These are phyloP conservation scores for Saxophila tyrrhenica DNA, from an alignment of 495 filamentous ascomycete genomes.

Conservation along the genomic window DNA sequence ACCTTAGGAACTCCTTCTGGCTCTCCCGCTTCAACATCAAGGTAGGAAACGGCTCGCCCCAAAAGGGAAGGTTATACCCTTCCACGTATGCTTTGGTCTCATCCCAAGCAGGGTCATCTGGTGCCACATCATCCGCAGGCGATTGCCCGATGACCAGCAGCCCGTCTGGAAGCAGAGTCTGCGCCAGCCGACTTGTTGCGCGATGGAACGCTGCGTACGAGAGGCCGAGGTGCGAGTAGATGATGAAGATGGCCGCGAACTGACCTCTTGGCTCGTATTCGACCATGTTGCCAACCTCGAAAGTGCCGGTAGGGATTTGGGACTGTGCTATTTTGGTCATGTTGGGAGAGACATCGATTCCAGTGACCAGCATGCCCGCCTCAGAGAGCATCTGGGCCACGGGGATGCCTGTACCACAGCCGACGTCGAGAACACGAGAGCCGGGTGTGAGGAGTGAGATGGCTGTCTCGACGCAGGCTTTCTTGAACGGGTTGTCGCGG, in stretches of 20 bases:
- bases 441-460: conserved; percentile 16
- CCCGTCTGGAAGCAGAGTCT: no score
- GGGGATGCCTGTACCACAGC: conserved; percentile 34
- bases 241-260: conserved; percentile 8
- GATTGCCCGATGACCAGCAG: no score
- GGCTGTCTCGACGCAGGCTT: conserved; percentile 1
- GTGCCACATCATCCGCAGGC: no score
- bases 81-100: no score
- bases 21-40: no score
- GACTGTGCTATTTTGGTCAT: conserved; percentile 28
- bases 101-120: no score
- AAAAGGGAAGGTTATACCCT: no score
- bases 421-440: conserved; percentile 26
- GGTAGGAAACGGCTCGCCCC: no score
- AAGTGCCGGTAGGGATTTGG: conserved; percentile 25
- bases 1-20: no score
- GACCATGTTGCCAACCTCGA: conserved; percentile 26
- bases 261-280: conserved; percentile 18
- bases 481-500: conserved; percentile 5
- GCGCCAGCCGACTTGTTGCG: no score
- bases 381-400: conserved; percentile 25
- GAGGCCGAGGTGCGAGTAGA: neutral
- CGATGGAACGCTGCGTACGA: neutral
- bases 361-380: conserved; percentile 27
- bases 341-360: conserved; percentile 28